A percentile compares a stretch with the other conserved stretches of the same genome.
phyloP scores from a whole-genome alignment of 2,329 filamentous ascomycete genomes.

The Sporothrix curviconia region DNA sequence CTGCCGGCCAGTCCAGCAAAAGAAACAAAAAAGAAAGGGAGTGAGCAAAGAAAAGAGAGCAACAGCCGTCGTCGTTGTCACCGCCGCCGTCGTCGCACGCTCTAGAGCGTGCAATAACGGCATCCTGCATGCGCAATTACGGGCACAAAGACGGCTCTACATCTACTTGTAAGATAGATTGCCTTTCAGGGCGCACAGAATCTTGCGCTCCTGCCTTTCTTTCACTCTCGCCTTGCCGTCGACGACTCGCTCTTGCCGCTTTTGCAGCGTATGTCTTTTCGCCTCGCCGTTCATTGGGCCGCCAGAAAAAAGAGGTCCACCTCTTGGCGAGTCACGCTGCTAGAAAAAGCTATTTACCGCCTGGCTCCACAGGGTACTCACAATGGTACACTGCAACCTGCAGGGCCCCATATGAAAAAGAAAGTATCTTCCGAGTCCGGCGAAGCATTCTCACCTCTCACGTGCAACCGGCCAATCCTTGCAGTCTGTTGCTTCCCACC shows the following conservation, averaged over 20 bases:
- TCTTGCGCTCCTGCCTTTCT: neutral
- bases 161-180: no score
- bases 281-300: constrained; percentile 3
- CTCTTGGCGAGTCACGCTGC: neutral
- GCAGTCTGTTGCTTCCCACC: neutral
- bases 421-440: neutral
- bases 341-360: neutral
- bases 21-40: no score
- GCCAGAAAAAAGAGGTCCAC: neutral
- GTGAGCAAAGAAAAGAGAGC: no score
- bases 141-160: no score
- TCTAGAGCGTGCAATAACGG: no score
- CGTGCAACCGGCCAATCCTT: neutral
- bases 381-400: neutral
- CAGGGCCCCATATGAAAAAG: neutral
- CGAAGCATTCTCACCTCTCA: neutral
- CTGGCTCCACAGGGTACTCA: neutral
- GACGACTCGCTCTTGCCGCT: neutral
- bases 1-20: no score
- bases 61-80: no score
- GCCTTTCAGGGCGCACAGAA: neutral
- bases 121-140: no score
- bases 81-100: no score
- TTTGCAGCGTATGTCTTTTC: neutral
- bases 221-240: neutral